phyloP scores from a whole-genome alignment of 1,139 yeast genomes.

The Taphrina wiesneri region DNA sequence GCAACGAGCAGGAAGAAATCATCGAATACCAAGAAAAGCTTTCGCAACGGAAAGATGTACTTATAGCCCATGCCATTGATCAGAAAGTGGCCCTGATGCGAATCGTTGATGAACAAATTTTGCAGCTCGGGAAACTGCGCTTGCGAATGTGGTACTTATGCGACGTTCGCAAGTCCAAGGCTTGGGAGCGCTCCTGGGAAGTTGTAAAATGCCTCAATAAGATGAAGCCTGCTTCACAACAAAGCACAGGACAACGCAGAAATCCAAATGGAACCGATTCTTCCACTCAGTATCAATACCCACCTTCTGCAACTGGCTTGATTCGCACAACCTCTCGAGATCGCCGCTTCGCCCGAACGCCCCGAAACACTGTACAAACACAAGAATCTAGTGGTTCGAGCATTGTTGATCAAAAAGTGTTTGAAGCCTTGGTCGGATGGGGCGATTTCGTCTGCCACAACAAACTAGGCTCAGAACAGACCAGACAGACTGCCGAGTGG shows the following conservation, averaged over 20 bases:
- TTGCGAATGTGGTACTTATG: conserved; percentile 30
- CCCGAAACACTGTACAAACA: conserved; percentile 2
- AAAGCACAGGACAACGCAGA: not conserved
- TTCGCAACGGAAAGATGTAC: not conserved
- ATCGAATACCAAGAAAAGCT: not conserved
- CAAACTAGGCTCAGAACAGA: conserved; percentile 11
- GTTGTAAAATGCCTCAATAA: conserved; percentile 20
- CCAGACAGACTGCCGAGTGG: conserved; percentile 16
- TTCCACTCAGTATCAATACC: not conserved
- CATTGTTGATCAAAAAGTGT: conserved; percentile 15
- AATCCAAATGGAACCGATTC: not conserved
- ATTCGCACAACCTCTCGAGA: not conserved
- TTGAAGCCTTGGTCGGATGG: conserved; percentile 9
- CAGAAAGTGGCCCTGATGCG: conserved; percentile 1
- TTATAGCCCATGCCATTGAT: not conserved
- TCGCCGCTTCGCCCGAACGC: not conserved
- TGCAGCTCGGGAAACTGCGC: conserved; percentile 8
- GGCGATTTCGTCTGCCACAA: conserved; percentile 4
- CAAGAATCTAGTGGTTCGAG: not conserved
- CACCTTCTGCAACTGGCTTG: not conserved
- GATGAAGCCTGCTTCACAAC: not conserved
- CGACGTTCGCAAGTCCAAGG: conserved; percentile 20
- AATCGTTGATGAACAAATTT: conserved; percentile 17
- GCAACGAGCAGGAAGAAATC: conserved; percentile 4
- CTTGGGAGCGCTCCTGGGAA: conserved; percentile 29